Percentiles rank a stretch among this genome's conserved stretches.
phyloP scores from a whole-genome alignment of 768 basidiomycete genomes.

The Porpolomopsis calyptriformis region DNA sequence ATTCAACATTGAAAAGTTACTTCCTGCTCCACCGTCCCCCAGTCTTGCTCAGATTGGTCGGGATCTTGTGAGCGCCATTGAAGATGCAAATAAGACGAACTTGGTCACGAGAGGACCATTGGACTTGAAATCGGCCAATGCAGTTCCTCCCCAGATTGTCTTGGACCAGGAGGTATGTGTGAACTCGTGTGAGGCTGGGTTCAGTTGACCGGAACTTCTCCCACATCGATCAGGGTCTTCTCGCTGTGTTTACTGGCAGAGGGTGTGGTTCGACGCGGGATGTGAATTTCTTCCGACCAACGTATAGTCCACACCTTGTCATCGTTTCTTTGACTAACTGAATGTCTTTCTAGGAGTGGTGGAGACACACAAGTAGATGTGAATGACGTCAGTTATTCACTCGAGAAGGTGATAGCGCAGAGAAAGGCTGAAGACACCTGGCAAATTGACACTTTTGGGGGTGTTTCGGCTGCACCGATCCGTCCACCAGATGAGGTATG shows the following conservation, averaged over 20 bases:
- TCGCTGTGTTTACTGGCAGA: constrained; percentile 21
- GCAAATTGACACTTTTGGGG: constrained; percentile 19
- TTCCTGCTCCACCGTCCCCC: constrained; percentile 8
- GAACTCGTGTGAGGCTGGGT: not conserved
- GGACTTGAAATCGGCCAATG: constrained; percentile 18
- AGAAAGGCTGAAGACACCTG: constrained; percentile 19
- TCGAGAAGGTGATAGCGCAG: constrained; percentile 13
- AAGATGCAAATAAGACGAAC: constrained; percentile 15
- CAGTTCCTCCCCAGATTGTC: constrained; percentile 19
- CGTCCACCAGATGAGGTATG: constrained; percentile 21
- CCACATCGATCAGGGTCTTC: constrained; percentile 13
- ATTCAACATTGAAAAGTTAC: constrained; percentile 7
- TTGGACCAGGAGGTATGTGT: constrained; percentile 16
- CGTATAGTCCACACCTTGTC: constrained; percentile 11
- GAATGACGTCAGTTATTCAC: constrained; percentile 18
- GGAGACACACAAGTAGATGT: constrained; percentile 22
- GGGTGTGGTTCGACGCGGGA: constrained; percentile 19
- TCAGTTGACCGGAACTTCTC: not conserved
- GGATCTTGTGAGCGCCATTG: constrained; percentile 16
- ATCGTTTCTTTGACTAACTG: not conserved
- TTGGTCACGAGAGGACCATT: constrained; percentile 16
- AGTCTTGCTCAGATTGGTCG: constrained; percentile 14
- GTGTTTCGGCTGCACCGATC: constrained; percentile 11
- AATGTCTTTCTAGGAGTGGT: constrained; percentile 12
- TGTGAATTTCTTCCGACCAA: constrained; percentile 21